phyloP scores from a whole-genome alignment of 1,284 basidiomycete species.

The Thelephora terrestris region DNA sequence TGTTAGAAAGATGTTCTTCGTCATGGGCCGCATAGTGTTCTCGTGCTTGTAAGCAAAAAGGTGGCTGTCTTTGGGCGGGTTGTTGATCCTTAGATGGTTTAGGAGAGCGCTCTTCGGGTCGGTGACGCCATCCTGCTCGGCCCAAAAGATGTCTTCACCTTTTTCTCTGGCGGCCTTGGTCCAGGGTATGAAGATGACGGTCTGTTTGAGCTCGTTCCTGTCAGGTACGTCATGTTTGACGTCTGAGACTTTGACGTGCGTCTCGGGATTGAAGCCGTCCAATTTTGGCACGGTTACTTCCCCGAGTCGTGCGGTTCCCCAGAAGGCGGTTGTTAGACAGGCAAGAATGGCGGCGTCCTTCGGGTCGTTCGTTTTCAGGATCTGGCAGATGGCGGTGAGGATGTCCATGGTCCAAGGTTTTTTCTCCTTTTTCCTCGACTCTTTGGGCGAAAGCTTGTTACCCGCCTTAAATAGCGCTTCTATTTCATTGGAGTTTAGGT shows the following conservation, averaged over 20 bases:
- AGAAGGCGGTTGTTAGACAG: conserved; percentile 27
- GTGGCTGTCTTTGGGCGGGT: conserved; percentile 10
- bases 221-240: conserved; percentile 8
- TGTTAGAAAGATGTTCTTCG: conserved; percentile 18
- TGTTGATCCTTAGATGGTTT: conserved; percentile 24
- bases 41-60: conserved; percentile 8
- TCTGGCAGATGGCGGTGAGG: conserved; percentile 4
- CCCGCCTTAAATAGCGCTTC: conserved; percentile 7
- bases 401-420: conserved; percentile 8
- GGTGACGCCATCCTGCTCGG: conserved; percentile 9
- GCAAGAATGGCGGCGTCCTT: conserved; percentile 24
- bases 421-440: conserved; percentile 5
- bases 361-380: conserved; percentile 8
- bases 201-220: conserved; percentile 12
- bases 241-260: conserved; percentile 15
- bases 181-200: conserved; percentile 18
- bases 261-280: conserved; percentile 15
- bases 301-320: conserved; percentile 16
- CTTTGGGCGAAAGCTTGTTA: not conserved
- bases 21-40: conserved; percentile 16
- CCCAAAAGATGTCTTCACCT: conserved; percentile 16
- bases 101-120: conserved; percentile 19
- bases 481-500: conserved; percentile 5
- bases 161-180: conserved; percentile 18
- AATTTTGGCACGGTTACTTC: conserved; percentile 26